Conservation (phyloP, 2,329 filamentous ascomycete species). For the Macroventuria anomochaeta region DNA sequence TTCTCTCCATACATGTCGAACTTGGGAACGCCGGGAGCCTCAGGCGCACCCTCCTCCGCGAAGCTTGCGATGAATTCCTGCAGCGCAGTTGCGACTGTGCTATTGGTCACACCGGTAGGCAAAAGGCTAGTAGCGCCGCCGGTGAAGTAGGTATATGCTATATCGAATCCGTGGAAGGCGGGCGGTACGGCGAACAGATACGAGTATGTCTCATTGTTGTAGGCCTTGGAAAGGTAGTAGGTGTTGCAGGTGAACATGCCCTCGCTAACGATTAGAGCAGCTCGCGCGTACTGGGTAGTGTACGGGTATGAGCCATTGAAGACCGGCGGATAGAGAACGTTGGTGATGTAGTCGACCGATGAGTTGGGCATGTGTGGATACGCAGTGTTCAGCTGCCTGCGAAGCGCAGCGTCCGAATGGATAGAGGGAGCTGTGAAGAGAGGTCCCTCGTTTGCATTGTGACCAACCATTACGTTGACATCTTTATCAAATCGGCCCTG, state of each 20-base stretch:
- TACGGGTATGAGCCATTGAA: conserved; percentile 58
- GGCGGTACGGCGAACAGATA: conserved; percentile 63
- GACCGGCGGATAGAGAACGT: conserved; percentile 58
- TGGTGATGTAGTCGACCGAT: conserved; percentile 51
- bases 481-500: conserved; percentile 48
- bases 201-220: conserved; percentile 55
- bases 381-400: conserved; percentile 26
- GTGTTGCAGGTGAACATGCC: conserved; percentile 60
- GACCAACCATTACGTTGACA: conserved; percentile 47
- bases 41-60: conserved; percentile 49
- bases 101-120: conserved; percentile 34
- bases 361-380: conserved; percentile 42
- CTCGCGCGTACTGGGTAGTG: conserved; percentile 53
- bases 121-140: conserved; percentile 30
- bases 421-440: conserved; percentile 53
- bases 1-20: conserved; percentile 58
- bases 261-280: conserved; percentile 53
- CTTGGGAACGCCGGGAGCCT: conserved; percentile 47
- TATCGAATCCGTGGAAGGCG: conserved; percentile 60
- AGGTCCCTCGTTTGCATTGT: conserved; percentile 56
- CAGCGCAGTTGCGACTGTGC: conserved; percentile 51
- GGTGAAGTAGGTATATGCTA: conserved; percentile 61
- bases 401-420: conserved; percentile 40
- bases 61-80: conserved; percentile 57
- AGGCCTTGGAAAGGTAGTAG: conserved; percentile 57